A percentile compares a stretch with the other conserved stretches of the same genome.
These are phyloP conservation scores for Candida glucosophila DNA, from an alignment of 1,139 yeast species.

Conservation along the genomic window DNA sequence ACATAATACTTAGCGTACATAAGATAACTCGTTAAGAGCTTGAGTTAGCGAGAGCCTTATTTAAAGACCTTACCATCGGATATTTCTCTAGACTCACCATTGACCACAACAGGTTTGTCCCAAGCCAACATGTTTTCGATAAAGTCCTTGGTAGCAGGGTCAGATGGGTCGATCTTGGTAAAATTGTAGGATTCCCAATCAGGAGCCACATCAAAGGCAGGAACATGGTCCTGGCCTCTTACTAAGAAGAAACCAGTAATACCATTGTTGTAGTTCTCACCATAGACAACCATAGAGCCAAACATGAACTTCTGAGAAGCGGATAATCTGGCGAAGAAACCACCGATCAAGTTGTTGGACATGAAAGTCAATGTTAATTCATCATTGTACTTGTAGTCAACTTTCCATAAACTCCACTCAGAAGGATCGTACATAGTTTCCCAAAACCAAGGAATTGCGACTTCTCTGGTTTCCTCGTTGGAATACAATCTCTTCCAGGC, in stretches of 20 bases:
- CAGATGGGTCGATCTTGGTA: conserved; percentile 35
- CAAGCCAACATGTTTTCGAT: conserved; percentile 44
- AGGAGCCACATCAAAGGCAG: conserved; percentile 98
- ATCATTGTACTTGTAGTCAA: conserved; percentile 95
- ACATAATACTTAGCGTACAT: too few relatives aligned
- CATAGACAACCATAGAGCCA: conserved; percentile 91
- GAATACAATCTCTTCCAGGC: conserved; percentile 98
- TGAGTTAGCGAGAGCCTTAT: conserved; percentile 17
- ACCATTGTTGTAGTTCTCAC: conserved; percentile 98
- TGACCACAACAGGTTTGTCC: conserved; percentile 41
- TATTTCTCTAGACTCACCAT: conserved; percentile 38
- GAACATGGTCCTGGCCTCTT: conserved; percentile 86
- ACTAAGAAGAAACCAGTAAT: conserved; percentile 90
- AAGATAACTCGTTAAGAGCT: too few relatives aligned
- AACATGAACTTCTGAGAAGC: conserved; percentile 92
- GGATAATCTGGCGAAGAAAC: conserved; percentile 92
- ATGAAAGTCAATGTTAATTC: conserved; percentile 94
- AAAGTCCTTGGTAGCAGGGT: conserved; percentile 29
- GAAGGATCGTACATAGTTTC: conserved; percentile 76
- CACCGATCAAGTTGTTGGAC: conserved; percentile 98
- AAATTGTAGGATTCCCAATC: conserved; percentile 76
- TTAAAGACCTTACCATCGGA: conserved; percentile 48
- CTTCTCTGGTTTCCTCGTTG: conserved; percentile 93
- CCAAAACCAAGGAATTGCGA: conserved; percentile 98
- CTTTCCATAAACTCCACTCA: conserved; percentile 94